phyloP scores from a whole-genome alignment of 169 alveolate genomes.

The Theileria equi region DNA sequence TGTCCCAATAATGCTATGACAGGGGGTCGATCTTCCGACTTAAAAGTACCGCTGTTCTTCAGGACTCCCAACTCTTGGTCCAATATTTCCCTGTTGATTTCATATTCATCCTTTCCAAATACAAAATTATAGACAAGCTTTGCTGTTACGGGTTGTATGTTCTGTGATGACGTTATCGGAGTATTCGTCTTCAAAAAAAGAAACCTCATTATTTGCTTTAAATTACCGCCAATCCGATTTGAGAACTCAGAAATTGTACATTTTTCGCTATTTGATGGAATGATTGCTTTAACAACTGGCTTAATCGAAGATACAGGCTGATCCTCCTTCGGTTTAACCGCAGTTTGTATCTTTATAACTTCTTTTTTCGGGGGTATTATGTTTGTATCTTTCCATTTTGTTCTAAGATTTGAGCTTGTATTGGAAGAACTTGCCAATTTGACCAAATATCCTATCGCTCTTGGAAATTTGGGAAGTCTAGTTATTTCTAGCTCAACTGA shows the following conservation, averaged over 20 bases:
- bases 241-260: constrained; percentile 39
- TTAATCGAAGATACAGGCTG: too few relatives aligned
- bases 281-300: neutral
- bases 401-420: too few relatives aligned
- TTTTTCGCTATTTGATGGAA: constrained; percentile 16
- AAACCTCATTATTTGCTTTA: constrained; percentile 35
- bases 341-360: too few relatives aligned
- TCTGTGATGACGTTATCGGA: constrained; percentile 12
- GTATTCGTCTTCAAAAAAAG: constrained; percentile 30
- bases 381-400: neutral
- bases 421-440: neutral
- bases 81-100: constrained; percentile 9
- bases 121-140: constrained; percentile 38
- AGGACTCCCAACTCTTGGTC: constrained; percentile 15
- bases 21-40: constrained; percentile 41
- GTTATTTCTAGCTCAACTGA: constrained; percentile 39
- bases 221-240: constrained; percentile 27
- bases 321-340: too few relatives aligned
- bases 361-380: neutral
- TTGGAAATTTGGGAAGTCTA: constrained; percentile 17
- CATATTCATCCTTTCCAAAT: constrained; percentile 13
- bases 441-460: constrained; percentile 1
- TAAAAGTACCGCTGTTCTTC: too few relatives aligned
- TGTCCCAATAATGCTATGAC: constrained; percentile 60
- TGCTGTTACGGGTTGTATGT: constrained; percentile 27